Conservation (phyloP, 805 yeast species). For the Kodamaea neixiangensis region DNA sequence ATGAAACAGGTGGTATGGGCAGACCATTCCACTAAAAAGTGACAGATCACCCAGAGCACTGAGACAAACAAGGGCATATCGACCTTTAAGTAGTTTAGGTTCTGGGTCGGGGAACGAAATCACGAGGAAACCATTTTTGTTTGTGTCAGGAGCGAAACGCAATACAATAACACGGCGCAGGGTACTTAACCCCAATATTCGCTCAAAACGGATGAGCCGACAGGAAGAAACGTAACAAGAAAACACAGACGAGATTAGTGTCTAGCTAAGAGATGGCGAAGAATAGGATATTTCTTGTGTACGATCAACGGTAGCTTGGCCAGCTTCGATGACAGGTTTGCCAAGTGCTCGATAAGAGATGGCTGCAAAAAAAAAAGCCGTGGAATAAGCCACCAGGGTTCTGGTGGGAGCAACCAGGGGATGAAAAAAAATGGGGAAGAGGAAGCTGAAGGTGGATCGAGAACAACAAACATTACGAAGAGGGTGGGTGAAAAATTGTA, state of each 20-base stretch:
- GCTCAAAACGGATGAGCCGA: background rate
- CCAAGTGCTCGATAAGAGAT: background rate
- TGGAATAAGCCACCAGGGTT: background rate
- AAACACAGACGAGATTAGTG: background rate
- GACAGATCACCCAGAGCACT: background rate
- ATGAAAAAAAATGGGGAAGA: background rate
- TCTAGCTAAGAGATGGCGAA: background rate
- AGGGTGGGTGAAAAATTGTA: background rate
- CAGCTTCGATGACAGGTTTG: background rate
- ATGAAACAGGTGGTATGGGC: background rate
- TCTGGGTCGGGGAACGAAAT: background rate
- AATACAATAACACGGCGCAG: slow-evolving; percentile 1
- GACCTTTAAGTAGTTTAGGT: background rate
- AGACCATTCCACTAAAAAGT: background rate
- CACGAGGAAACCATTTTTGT: background rate
- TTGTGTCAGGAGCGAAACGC: slow-evolving; percentile 2
- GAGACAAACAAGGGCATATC: background rate
- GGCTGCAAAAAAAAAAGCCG: slow-evolving; percentile 2
- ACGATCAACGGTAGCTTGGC: background rate
- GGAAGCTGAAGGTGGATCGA: background rate
- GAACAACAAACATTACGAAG: background rate
- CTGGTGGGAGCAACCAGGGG: no score
- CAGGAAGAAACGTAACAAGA: background rate
- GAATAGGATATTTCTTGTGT: background rate
- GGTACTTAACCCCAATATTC: background rate